Evolutionary conservation across 1,139 yeast genomes (phyloP), one percentile per base, ranked within the genome.

Genomic region (Nadsonia starkeyi-henricii): DNA sequence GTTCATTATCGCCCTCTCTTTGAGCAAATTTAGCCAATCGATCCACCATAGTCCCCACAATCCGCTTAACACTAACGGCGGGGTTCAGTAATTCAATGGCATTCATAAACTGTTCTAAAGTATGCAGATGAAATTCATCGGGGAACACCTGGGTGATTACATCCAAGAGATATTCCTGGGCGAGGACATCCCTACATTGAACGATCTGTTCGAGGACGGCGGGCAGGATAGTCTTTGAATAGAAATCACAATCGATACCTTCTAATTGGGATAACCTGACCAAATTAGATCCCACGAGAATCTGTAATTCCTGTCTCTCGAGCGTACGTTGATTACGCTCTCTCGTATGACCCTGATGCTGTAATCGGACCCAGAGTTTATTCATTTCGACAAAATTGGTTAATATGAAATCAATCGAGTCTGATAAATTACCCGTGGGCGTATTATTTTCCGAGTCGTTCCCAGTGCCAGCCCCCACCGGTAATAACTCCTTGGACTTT

Each of bases 311-410:
- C 58, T 81, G 81, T 18, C 98, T 74, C 65, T 93, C 98, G 52
- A 73, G 74, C 30, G 74, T 77, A 48, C 97, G 73, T 61, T 81
- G 75, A 46, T 74, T 79, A 44, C 89, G 74, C 58, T 91, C 96
- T 37, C 85, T 75, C 1, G 93, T 78, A 55, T 88, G 96, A 1
- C 98, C 98, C 63, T 88, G 96, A 62, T 89, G 96, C 66, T 91
- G 97, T 53, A 88, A 71, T 49, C 98, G 74, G 1, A 93, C 97
- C 98, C 98, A 91, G 46, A 91, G 71, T 63, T 93, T 91, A 68
- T 93, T 91, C 98, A 91, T 91, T 62, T 91, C 98, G 52, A 89
- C 81, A 63, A 91, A 93, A 62, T 91, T 93, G 33, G 85, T 77
- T 50, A 86, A 74, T 44, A 89, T 75, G 59, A 89, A 89, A 47